Evolutionary conservation across 306 rosid genomes (phyloP).

Genomic region (Castanea crenata): DNA sequence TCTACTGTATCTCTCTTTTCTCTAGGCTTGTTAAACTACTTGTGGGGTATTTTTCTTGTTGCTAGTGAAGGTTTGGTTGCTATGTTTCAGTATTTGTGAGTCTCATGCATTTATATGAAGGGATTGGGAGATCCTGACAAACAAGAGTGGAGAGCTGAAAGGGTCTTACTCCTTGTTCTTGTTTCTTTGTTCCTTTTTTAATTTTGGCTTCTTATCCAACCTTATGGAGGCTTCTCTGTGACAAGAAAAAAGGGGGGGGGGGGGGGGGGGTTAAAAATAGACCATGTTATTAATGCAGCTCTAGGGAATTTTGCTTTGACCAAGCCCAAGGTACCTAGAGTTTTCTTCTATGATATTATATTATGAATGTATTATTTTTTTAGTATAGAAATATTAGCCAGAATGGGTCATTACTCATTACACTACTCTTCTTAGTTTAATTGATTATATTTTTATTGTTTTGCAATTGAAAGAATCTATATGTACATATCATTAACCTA

Average conservation of each 20-base stretch:
- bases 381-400: slow-evolving; percentile 4
- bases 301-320: slow-evolving; percentile 32
- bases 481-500: not conserved
- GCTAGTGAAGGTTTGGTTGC: slow-evolving; percentile 18
- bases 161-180: slow-evolving; percentile 42
- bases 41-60: not conserved
- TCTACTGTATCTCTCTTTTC: not conserved
- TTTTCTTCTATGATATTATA: slow-evolving; percentile 16
- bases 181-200: slow-evolving; percentile 36
- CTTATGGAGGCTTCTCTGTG: slow-evolving; percentile 41
- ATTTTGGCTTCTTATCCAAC: slow-evolving; percentile 32
- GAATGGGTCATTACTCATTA: slow-evolving; percentile 23
- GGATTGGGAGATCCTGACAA: slow-evolving; percentile 26
- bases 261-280: too few relatives aligned
- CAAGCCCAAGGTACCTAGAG: slow-evolving; percentile 32
- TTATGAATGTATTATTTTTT: slow-evolving; percentile 16
- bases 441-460: not conserved
- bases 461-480: not conserved
- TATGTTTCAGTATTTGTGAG: slow-evolving; percentile 21
- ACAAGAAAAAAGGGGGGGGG: not conserved
- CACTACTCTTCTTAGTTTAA: not conserved
- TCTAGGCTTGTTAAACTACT: slow-evolving; percentile 2
- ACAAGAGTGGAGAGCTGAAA: slow-evolving; percentile 30
- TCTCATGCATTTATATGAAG: slow-evolving; percentile 30
- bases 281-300: slow-evolving; percentile 21